phyloP scores from a whole-genome alignment of 805 yeast genomes.

The Yamadazyma scolyti region DNA sequence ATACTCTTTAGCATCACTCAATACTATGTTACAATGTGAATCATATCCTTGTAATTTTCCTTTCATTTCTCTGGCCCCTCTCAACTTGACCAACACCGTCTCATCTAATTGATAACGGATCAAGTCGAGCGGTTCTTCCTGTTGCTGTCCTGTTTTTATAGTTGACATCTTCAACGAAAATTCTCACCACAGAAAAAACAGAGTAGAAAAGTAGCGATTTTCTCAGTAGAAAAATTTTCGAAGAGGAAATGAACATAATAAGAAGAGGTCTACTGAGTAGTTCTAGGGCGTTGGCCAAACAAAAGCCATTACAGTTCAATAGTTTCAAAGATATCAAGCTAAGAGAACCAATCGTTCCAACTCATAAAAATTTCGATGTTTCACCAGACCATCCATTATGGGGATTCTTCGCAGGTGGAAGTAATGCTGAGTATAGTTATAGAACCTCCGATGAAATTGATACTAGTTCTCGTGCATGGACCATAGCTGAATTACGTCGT shows the following conservation, averaged over 20 bases:
- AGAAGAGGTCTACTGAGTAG: slow-evolving; percentile 30
- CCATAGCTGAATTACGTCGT: slow-evolving; percentile 81
- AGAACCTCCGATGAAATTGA: slow-evolving; percentile 54
- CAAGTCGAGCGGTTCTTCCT: slow-evolving; percentile 82
- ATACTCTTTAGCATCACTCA: slow-evolving; percentile 88
- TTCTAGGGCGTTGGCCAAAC: slow-evolving; percentile 35
- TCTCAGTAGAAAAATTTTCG: too few relatives aligned
- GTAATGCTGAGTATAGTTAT: slow-evolving; percentile 50
- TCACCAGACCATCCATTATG: slow-evolving; percentile 90
- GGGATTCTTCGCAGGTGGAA: slow-evolving; percentile 70
- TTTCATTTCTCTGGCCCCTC: slow-evolving; percentile 90
- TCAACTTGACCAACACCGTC: slow-evolving; percentile 76
- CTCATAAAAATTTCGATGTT: slow-evolving; percentile 66
- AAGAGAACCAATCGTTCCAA: slow-evolving; percentile 83
- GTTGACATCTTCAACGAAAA: slow-evolving; percentile 22
- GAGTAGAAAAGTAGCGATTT: too few relatives aligned
- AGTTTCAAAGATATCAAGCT: slow-evolving; percentile 44
- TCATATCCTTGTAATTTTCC: slow-evolving; percentile 94
- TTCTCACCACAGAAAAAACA: not conserved
- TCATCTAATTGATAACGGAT: slow-evolving; percentile 86
- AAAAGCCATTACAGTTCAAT: slow-evolving; percentile 20
- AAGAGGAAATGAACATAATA: too few relatives aligned
- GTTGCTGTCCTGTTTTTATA: slow-evolving; percentile 29
- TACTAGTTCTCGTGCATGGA: slow-evolving; percentile 72
- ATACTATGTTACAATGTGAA: slow-evolving; percentile 92